Evolutionary conservation across 768 basidiomycete species (phyloP).

Genomic region (button mushroom (Agaricus bisporus)): DNA sequence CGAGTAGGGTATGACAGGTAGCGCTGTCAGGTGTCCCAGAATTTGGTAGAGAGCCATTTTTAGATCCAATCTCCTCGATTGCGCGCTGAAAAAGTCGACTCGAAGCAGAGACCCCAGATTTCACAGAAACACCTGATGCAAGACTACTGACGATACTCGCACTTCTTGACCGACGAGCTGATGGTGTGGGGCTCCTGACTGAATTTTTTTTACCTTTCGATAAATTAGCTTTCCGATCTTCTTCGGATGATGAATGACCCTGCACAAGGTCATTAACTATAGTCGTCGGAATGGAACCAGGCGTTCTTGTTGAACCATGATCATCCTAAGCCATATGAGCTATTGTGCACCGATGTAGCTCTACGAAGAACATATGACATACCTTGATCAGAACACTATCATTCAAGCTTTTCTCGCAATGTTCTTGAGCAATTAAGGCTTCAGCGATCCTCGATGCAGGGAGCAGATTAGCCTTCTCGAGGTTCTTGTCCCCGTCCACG

Average conservation of each 20-base stretch:
- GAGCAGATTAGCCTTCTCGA: not conserved
- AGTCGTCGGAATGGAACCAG: not conserved
- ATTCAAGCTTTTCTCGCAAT: not conserved
- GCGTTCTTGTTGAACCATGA: not conserved
- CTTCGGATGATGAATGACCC: not conserved
- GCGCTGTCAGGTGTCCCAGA: not conserved
- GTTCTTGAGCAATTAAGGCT: not conserved
- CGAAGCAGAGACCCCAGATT: constrained; percentile 3
- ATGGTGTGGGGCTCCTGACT: not conserved
- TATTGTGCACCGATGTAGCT: not conserved
- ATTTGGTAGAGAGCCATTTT: not conserved
- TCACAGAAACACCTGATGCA: not conserved
- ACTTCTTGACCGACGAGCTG: constrained; percentile 1
- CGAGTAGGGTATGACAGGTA: not conserved
- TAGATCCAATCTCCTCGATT: constrained; percentile 9
- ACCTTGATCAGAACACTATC: not conserved
- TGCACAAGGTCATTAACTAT: not conserved
- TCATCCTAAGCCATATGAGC: not conserved
- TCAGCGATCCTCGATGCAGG: not conserved
- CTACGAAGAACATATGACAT: not conserved
- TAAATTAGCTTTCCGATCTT: not conserved
- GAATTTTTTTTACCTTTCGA: not conserved
- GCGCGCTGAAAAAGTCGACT: not conserved
- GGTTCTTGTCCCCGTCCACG: not conserved
- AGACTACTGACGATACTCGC: constrained; percentile 3